These are phyloP conservation scores for Lachancea kluyveri DNA, from an alignment of 805 yeast species.

Conservation along the genomic window DNA sequence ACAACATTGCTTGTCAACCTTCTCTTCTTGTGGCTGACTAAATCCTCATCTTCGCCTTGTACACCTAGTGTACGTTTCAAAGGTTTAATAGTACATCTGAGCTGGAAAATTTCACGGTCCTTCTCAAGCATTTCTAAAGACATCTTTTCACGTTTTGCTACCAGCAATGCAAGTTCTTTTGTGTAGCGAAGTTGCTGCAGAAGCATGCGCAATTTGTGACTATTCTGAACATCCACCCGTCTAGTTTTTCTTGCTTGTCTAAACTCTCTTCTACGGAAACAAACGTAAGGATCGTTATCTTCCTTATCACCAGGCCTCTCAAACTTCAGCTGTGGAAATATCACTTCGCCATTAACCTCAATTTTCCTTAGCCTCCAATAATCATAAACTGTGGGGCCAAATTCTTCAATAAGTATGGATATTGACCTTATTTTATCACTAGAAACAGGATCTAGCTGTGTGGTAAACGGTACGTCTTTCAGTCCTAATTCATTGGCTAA, in stretches of 20 bases:
- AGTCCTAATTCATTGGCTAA: conserved; percentile 51
- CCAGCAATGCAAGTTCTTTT: conserved; percentile 56
- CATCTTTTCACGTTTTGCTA: conserved; percentile 62
- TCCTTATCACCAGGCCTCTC: conserved; percentile 87
- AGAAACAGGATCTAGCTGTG: conserved; percentile 41
- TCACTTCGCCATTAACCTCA: conserved; percentile 57
- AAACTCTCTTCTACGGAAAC: conserved; percentile 92
- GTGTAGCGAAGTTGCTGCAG: conserved; percentile 76
- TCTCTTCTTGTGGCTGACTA: conserved; percentile 72
- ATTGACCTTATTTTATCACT: conserved; percentile 40
- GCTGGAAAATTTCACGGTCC: conserved; percentile 64
- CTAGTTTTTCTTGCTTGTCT: conserved; percentile 95
- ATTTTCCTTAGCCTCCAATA: conserved; percentile 80
- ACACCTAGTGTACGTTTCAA: conserved; percentile 71
- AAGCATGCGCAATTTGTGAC: conserved; percentile 70
- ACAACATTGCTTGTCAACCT: conserved; percentile 27
- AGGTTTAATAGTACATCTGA: conserved; percentile 64
- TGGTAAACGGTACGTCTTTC: conserved; percentile 43
- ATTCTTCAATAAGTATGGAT: conserved; percentile 42
- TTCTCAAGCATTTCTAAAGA: conserved; percentile 47
- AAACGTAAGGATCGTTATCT: conserved; percentile 89
- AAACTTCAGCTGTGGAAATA: conserved; percentile 71
- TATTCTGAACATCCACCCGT: conserved; percentile 85
- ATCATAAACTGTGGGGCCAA: conserved; percentile 64
- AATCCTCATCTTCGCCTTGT: conserved; percentile 78